Base-by-base conservation (phyloP, 169 alveolate genomes). In the Cryptosporidium sp. region DNA sequence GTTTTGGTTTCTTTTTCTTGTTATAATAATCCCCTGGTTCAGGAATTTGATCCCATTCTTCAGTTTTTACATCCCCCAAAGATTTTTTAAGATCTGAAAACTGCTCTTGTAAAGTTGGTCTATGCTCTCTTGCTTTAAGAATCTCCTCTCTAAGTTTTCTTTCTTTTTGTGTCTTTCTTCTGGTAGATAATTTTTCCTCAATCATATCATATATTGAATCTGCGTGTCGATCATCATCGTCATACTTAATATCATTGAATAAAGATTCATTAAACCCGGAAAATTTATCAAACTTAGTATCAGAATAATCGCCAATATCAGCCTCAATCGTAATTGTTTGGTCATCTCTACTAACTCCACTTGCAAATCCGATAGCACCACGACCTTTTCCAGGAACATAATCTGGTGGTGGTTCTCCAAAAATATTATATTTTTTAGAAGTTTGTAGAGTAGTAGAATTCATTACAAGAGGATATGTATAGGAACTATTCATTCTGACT, bases 11-110 rank as follows among this genome's bases (percentile, higher is more conserved):
- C 92, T 96, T 97, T 84, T 95, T 96, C 85, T 95, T 93, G 59
- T 89, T 62, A 3, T 98, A 94, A 69, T 93, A 94, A 92, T 98
- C 98, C 58, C 96, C 98, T 45, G 96, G 96, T 43, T 96, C 98
- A 18, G 99, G 99, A 26, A 98, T 97, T 18, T 96, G 93, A 84
- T 98, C 99, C 99, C 99, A 98, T 92, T 98, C 99, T 61, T 96
- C 98, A 37, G 93, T 85, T 45, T 96, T 91, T 16, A 96, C 94
- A 69, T 93, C 92, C 21, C 94, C 96, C 71, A 96, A 93, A 51
- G 41, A 91, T 41, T 84, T 61, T 91, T 94, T 94, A 61, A 94
- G 84, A 59, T 93, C 97, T 8, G 95, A 86, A 73, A 95, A 96
- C 50, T 92, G 93, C 86, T 94, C 95, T 75, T 92, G 93, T 41